Conservation (phyloP, 2,329 filamentous ascomycete species). For the Cryphonectria nitschkei region DNA sequence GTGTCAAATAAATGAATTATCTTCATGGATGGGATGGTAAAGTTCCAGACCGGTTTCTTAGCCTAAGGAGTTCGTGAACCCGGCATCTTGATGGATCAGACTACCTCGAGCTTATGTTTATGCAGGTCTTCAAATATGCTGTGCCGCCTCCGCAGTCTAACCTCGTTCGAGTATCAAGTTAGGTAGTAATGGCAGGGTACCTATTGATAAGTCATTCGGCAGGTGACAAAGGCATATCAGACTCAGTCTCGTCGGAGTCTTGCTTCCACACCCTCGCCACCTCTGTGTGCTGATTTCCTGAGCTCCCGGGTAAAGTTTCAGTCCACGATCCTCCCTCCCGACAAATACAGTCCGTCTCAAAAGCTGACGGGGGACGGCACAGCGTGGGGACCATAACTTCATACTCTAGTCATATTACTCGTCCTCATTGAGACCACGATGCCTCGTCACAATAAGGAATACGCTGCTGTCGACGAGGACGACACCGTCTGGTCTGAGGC, state of each 20-base stretch:
- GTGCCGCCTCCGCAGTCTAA: conserved; percentile 2
- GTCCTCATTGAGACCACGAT: background rate
- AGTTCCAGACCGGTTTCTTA: background rate
- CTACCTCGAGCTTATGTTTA: background rate
- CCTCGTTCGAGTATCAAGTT: background rate
- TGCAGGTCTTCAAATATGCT: background rate
- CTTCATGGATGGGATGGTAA: background rate
- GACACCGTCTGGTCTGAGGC: conserved; percentile 6
- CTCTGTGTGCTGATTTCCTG: background rate
- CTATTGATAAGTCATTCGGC: background rate
- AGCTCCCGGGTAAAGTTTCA: background rate
- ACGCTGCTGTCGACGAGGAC: conserved; percentile 5
- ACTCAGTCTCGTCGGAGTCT: background rate
- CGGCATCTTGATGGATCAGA: background rate
- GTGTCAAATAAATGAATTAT: background rate
- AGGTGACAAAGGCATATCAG: background rate
- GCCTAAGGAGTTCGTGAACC: background rate
- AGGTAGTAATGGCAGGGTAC: background rate
- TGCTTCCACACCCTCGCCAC: background rate
- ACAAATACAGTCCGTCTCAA: background rate
- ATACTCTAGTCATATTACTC: background rate
- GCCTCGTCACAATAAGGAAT: background rate
- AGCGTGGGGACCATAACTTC: background rate
- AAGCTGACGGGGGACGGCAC: background rate
- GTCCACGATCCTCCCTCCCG: background rate